phyloP scores from a whole-genome alignment of 345 rosid species.

The Mangifera indica region DNA sequence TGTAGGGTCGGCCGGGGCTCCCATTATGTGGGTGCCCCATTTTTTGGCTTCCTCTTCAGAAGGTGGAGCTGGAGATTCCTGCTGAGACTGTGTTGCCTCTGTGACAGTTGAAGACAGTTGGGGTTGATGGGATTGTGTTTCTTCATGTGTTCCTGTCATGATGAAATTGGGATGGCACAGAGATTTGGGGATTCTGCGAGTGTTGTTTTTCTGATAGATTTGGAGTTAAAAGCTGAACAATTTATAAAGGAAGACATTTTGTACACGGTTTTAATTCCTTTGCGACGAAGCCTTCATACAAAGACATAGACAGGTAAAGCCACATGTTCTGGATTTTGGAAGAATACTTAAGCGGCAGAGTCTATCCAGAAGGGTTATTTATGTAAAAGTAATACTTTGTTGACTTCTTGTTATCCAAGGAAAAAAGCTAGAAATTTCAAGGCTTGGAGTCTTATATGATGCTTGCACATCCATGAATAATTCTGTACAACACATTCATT shows the following conservation, averaged over 20 bases:
- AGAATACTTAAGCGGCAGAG: conserved; percentile 7
- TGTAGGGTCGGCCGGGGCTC: conserved; percentile 68
- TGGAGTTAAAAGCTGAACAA: not conserved
- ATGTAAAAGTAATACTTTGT: not conserved
- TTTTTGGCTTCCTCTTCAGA: conserved; percentile 51
- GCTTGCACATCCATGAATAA: not conserved
- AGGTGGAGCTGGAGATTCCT: conserved; percentile 16
- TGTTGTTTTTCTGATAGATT: not conserved
- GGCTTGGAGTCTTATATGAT: not conserved
- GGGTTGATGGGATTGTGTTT: not conserved
- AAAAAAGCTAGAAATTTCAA: conserved; percentile 21
- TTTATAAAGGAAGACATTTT: not conserved
- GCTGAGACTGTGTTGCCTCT: conserved; percentile 4
- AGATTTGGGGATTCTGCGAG: not conserved
- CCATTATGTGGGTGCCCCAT: conserved; percentile 86
- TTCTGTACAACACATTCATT: no score
- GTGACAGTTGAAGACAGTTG: not conserved
- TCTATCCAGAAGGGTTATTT: conserved; percentile 5
- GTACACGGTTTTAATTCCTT: conserved; percentile 20
- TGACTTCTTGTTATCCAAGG: not conserved
- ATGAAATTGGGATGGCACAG: not conserved
- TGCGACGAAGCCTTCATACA: conserved; percentile 9
- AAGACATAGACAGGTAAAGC: not conserved
- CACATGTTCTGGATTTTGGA: not conserved
- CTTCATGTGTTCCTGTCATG: conserved; percentile 22